A percentile compares a stretch with the other conserved stretches of the same genome.
Evolutionary conservation across 805 yeast genomes (phyloP).

Genomic region (Kodamaea lidongshanica): DNA sequence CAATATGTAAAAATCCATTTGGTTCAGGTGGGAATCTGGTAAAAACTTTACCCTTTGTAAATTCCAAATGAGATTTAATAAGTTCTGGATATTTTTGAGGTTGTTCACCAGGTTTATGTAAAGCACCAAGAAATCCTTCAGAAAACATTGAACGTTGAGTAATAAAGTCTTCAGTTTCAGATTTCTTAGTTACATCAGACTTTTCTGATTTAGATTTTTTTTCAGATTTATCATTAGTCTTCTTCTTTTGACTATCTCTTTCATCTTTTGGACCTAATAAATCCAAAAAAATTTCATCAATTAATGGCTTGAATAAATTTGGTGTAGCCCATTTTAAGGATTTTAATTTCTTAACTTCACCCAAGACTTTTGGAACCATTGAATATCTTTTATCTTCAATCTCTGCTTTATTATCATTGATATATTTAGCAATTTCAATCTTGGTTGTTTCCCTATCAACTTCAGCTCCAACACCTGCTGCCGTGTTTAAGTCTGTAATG

Average conservation of each 20-base stretch:
- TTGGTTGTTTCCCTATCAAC: conserved; percentile 63
- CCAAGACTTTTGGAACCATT: conserved; percentile 68
- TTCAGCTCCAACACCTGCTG: conserved; percentile 74
- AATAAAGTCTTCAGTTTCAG: conserved; percentile 4
- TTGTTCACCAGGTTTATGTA: conserved; percentile 93
- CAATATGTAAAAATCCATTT: conserved; percentile 94
- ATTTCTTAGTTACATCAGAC: conserved; percentile 16
- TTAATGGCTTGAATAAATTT: conserved; percentile 73
- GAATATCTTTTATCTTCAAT: conserved; percentile 73
- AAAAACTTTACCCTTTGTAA: conserved; percentile 75
- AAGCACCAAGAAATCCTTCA: conserved; percentile 92
- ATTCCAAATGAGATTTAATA: conserved; percentile 70
- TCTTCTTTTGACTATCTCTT: conserved; percentile 74
- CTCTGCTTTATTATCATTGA: conserved; percentile 51
- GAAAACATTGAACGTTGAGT: conserved; percentile 70
- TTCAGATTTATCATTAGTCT: conserved; percentile 29
- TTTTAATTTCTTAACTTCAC: conserved; percentile 66
- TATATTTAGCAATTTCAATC: conserved; percentile 50
- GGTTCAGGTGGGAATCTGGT: conserved; percentile 99
- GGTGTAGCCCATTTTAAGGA: conserved; percentile 91
- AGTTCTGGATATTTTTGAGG: conserved; percentile 85
- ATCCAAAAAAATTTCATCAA: conserved; percentile 69
- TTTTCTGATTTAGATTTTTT: conserved; percentile 8
- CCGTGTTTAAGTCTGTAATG: conserved; percentile 48
- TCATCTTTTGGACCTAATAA: conserved; percentile 94